Evolutionary conservation across 441 rosid genomes (phyloP).

Genomic region (Gossypium trilobum): DNA sequence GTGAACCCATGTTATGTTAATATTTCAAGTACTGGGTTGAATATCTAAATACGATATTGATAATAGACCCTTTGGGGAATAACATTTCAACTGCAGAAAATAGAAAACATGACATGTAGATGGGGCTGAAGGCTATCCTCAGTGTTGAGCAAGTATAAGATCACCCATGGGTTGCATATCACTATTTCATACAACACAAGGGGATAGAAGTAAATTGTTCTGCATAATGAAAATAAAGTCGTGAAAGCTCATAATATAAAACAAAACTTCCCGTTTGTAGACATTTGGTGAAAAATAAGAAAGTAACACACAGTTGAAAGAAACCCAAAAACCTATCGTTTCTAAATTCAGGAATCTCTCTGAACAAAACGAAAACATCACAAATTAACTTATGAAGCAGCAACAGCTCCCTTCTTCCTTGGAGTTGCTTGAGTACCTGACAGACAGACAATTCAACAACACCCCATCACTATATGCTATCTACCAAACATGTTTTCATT

Average conservation of each 20-base stretch:
- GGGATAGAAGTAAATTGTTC: background rate
- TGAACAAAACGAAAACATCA: background rate
- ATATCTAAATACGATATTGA: background rate
- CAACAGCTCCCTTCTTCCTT: background rate
- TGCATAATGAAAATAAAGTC: background rate
- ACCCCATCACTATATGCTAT: background rate
- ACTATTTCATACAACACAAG: background rate
- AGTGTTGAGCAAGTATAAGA: background rate
- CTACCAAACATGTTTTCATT: background rate
- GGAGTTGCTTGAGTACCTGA: constrained; percentile 1
- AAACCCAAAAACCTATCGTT: background rate
- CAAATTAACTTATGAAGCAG: background rate
- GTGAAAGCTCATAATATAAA: background rate
- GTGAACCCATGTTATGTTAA: background rate
- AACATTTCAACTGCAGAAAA: background rate
- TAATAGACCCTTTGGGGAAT: background rate
- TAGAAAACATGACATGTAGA: background rate
- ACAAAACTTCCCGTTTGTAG: background rate
- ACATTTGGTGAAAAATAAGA: background rate
- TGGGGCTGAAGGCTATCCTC: too few relatives aligned
- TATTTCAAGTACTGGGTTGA: background rate
- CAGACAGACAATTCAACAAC: background rate
- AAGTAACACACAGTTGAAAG: background rate
- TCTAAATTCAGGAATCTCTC: background rate
- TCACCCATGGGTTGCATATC: background rate